Percentiles rank a stretch among this genome's conserved stretches.
Conservation (phyloP, 1,284 basidiomycete genomes). For the Neonothopanus nambi region DNA sequence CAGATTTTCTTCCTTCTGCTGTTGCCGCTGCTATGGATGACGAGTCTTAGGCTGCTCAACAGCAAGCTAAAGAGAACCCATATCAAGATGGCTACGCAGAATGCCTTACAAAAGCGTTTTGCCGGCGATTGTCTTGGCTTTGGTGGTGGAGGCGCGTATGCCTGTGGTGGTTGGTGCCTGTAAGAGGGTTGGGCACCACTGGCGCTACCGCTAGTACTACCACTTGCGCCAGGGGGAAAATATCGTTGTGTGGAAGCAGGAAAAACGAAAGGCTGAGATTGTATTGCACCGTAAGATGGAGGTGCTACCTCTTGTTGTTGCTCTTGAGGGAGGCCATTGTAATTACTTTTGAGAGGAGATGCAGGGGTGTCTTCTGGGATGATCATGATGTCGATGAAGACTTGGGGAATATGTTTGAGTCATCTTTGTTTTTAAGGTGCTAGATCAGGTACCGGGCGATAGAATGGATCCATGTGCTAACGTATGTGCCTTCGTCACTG, state of each 20-base stretch:
- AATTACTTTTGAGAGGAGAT: constrained; percentile 8
- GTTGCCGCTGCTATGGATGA: no score
- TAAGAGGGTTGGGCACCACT: no score
- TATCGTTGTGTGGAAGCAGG: not conserved
- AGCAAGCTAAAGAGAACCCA: constrained; percentile 5
- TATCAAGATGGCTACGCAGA: constrained; percentile 12
- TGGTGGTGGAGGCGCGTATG: not conserved
- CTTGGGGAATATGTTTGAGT: not conserved
- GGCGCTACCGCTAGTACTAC: no score
- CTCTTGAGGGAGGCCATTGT: not conserved
- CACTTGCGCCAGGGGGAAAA: not conserved
- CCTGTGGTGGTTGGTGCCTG: no score
- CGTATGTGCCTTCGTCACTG: no score
- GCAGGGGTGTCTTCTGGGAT: constrained; percentile 7
- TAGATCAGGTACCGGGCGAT: no score
- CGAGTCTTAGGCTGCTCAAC: no score
- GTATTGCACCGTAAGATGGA: constrained; percentile 6
- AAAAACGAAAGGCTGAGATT: not conserved
- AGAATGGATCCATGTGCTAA: no score
- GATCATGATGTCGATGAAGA: constrained; percentile 6
- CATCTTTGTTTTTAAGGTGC: not conserved
- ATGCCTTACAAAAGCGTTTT: constrained; percentile 15
- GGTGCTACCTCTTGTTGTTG: constrained; percentile 8
- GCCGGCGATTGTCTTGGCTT: not conserved
- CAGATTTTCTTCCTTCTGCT: no score